These are phyloP conservation scores for Nemania sp. DNA, from an alignment of 2,329 filamentous ascomycete genomes.

Conservation along the genomic window DNA sequence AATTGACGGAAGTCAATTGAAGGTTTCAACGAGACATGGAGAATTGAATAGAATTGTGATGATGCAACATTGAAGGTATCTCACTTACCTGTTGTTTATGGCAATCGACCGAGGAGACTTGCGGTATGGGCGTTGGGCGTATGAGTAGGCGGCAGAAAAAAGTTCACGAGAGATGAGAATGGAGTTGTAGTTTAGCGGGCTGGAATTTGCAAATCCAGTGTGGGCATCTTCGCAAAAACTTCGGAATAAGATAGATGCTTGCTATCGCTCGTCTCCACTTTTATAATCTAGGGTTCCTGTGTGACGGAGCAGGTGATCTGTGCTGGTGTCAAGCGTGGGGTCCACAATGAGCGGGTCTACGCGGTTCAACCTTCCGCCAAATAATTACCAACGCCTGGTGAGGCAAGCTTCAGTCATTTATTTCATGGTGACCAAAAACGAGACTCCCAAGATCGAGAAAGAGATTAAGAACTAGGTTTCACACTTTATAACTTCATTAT, in stretches of 20 bases:
- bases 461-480: too few species aligned
- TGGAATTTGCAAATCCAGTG: slow-evolving; percentile 37
- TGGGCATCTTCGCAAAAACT: slow-evolving; percentile 35
- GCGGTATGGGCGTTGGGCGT: slow-evolving; percentile 31
- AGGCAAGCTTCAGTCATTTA: too few species aligned
- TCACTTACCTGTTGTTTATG: slow-evolving; percentile 38
- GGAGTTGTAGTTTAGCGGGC: slow-evolving; percentile 14
- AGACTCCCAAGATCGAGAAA: too few species aligned
- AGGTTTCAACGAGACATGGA: background rate
- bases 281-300: slow-evolving; percentile 5
- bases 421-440: too few species aligned
- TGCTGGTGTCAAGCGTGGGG: too few species aligned
- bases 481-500: too few species aligned
- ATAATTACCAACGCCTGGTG: too few species aligned
- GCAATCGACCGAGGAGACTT: slow-evolving; percentile 34
- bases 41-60: slow-evolving; percentile 6
- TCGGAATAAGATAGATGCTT: slow-evolving; percentile 33
- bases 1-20: background rate
- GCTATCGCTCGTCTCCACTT: slow-evolving; percentile 9
- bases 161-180: slow-evolving; percentile 30
- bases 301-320: too few species aligned
- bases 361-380: too few species aligned
- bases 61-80: background rate
- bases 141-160: slow-evolving; percentile 31
- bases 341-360: too few species aligned